Evolutionary conservation across 306 rosid species (phyloP).

Genomic region (Hippophae tibetana): DNA sequence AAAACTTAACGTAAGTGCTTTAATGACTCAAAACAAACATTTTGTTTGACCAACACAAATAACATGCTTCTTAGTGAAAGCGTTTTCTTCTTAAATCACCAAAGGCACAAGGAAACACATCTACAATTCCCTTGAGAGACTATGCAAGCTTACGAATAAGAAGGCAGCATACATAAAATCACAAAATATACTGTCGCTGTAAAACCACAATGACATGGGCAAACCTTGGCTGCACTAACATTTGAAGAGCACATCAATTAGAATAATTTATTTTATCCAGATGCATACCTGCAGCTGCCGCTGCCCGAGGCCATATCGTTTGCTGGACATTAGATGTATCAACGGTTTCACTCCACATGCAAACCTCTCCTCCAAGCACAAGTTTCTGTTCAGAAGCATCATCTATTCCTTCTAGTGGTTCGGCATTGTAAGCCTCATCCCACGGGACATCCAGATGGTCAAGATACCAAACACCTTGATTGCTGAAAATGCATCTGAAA

Average conservation of each 20-base stretch:
- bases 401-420: slow-evolving; percentile 69
- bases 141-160: not conserved
- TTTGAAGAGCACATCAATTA: not conserved
- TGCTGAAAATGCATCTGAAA: slow-evolving; percentile 90
- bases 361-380: slow-evolving; percentile 92
- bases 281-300: slow-evolving; percentile 89
- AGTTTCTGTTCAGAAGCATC: slow-evolving; percentile 52
- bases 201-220: not conserved
- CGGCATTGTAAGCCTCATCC: slow-evolving; percentile 57
- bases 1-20: too few species aligned
- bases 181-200: not conserved
- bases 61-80: too few species aligned
- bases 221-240: not conserved
- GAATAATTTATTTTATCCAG: not conserved
- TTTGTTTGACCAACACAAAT: too few species aligned
- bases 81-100: too few species aligned
- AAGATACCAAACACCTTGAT: slow-evolving; percentile 93
- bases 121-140: not conserved
- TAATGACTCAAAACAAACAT: too few species aligned
- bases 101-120: too few species aligned
- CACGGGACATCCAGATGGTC: slow-evolving; percentile 95
- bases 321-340: slow-evolving; percentile 80
- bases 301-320: slow-evolving; percentile 99
- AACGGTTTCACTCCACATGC: slow-evolving; percentile 92
- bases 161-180: not conserved